Evolutionary conservation across 208 protist species (phyloP), one percentile per base, ranked within the genome.

Genomic region (Leishmania gerbilli): DNA sequence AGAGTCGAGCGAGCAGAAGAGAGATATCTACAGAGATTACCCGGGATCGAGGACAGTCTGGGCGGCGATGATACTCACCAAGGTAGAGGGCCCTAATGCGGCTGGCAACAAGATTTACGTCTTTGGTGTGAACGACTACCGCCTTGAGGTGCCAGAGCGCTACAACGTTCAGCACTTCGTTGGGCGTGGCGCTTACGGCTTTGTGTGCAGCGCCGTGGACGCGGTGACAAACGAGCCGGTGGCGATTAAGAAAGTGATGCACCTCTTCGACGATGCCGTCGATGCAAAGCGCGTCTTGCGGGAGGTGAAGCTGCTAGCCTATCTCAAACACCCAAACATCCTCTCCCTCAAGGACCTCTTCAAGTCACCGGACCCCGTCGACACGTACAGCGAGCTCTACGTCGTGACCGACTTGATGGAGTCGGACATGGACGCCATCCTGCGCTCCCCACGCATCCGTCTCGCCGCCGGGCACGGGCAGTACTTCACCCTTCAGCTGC

Each of bases 181-280:
- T 58, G 96, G 96, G 9, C 94, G 91, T 56, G 96, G 96, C 47
- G 89, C 95, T 17, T 98, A 98, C 79, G 96, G 96, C 27, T 87
- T 97, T 75, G 96, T 98, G 2, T 96, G 93, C 81, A 94, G 89
- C 58, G 95, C 91, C 17, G 82, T 93, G 6, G 88, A 98, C 79
- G 81, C 81, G n/a, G 81, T 80, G 9, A 91, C 90, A 11, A 90
- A 89, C 9, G 84, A 91, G 64, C 84, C 92, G 3, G 98, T 99
- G 11, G 99, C 99, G 7, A 99, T 99, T 67, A 99, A 99, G 84
- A 99, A 99, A 81, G 98, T 99, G 53, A 87, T 81, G n/a, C 95
- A 98, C 45, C 95, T 99, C 17, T 94, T 99, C 56, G 93, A 99
- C 62, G 98, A 99, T 80, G 86, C 99, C 31, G 92, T 97, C 55